A percentile compares a stretch with the other conserved stretches of the same genome.
Evolutionary conservation across 2,329 filamentous ascomycete species (phyloP).

Genomic region (Tolypocladium guangdongense): DNA sequence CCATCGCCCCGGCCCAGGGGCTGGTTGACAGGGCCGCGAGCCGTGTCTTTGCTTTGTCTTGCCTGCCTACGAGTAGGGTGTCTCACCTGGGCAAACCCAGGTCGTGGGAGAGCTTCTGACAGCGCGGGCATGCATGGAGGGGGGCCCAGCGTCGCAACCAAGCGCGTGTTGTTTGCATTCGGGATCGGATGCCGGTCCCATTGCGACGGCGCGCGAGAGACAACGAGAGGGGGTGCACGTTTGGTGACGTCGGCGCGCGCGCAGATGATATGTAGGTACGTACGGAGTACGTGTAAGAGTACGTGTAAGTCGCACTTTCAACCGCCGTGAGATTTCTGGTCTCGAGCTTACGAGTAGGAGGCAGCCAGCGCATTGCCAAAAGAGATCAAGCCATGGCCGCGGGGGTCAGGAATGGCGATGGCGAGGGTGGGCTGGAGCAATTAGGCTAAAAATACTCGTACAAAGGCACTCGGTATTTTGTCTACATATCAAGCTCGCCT

Average conservation of each 20-base stretch:
- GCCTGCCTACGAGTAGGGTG: neutral
- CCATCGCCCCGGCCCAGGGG: neutral
- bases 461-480: neutral
- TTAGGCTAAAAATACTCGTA: neutral
- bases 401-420: neutral
- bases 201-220: neutral
- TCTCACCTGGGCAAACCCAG: neutral
- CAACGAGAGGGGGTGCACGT: neutral
- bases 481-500: neutral
- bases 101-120: neutral
- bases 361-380: neutral
- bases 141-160: neutral
- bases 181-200: neutral
- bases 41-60: neutral
- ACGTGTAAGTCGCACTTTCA: neutral
- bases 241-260: neutral
- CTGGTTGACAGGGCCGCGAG: neutral
- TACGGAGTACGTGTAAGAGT: too few species aligned
- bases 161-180: neutral
- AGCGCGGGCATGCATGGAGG: neutral
- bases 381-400: neutral
- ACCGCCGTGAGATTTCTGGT: neutral
- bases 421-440: neutral
- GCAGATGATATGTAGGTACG: neutral
- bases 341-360: too few species aligned